phyloP scores from a whole-genome alignment of 768 basidiomycete genomes.

The Lepiota subincarnata region DNA sequence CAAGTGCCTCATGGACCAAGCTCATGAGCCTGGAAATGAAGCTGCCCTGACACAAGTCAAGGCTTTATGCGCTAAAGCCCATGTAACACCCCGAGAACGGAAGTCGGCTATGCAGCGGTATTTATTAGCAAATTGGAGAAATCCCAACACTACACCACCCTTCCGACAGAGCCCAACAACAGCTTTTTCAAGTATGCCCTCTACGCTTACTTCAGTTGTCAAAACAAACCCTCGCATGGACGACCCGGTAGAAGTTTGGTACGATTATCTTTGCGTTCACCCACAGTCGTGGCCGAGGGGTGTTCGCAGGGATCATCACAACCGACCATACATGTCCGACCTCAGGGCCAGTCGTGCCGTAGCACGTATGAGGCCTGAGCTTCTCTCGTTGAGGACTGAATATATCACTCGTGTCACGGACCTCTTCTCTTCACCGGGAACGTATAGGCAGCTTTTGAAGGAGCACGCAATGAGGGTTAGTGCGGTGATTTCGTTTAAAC shows the following conservation, averaged over 20 bases:
- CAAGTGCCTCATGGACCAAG: conserved; percentile 37
- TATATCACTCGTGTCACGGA: conserved; percentile 29
- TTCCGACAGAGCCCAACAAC: too few species aligned
- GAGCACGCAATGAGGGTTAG: conserved; percentile 31
- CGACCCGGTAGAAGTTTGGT: conserved; percentile 44
- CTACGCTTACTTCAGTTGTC: conserved; percentile 10
- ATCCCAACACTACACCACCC: conserved; percentile 20
- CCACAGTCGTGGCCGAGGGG: conserved; percentile 45
- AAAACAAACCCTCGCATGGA: conserved; percentile 43
- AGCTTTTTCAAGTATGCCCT: neutral
- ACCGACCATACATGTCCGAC: conserved; percentile 35
- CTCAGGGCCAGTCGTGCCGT: conserved; percentile 45
- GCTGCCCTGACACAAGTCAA: conserved; percentile 38
- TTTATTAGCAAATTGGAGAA: conserved; percentile 41
- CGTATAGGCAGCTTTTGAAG: conserved; percentile 34
- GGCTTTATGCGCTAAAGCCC: conserved; percentile 41
- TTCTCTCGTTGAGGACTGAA: conserved; percentile 17
- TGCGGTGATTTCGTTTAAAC: conserved; percentile 24
- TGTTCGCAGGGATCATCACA: conserved; percentile 35
- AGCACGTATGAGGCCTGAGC: conserved; percentile 41
- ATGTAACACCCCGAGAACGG: conserved; percentile 36
- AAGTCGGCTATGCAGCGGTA: conserved; percentile 42
- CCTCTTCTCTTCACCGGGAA: conserved; percentile 36
- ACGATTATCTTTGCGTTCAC: conserved; percentile 39
- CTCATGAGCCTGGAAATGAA: conserved; percentile 39